Conservation (phyloP, 2,329 filamentous ascomycete species). For the Keithomyces neogunnii region DNA sequence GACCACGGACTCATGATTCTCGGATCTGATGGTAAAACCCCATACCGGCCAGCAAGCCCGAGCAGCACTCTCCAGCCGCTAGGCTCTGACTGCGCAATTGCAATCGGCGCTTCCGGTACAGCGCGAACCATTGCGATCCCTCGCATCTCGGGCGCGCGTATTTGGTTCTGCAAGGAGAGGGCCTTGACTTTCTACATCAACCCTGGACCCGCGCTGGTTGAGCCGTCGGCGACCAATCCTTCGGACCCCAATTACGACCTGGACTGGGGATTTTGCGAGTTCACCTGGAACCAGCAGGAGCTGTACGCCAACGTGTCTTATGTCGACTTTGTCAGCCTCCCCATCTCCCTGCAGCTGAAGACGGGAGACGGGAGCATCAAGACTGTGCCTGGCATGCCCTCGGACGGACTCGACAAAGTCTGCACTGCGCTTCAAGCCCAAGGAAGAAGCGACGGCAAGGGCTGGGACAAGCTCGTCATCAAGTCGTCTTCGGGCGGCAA, state of each 20-base stretch:
- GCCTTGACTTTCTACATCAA: constrained; percentile 63
- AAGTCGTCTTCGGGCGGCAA: constrained; percentile 26
- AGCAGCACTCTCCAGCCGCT: constrained; percentile 40
- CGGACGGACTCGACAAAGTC: constrained; percentile 36
- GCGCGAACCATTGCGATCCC: constrained; percentile 57
- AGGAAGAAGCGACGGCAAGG: constrained; percentile 34
- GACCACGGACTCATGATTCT: constrained; percentile 54
- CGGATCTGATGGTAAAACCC: constrained; percentile 54
- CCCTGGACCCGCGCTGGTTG: constrained; percentile 62
- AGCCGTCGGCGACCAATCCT: constrained; percentile 63
- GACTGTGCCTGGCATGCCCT: constrained; percentile 39
- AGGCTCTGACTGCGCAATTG: constrained; percentile 51
- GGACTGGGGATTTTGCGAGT: constrained; percentile 61
- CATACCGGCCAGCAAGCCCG: constrained; percentile 57
- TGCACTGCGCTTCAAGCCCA: constrained; percentile 37
- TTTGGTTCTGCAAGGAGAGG: constrained; percentile 59
- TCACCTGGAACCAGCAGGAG: constrained; percentile 53
- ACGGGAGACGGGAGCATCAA: constrained; percentile 35
- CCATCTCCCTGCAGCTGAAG: constrained; percentile 48
- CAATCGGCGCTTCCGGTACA: constrained; percentile 51
- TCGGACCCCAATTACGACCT: constrained; percentile 53
- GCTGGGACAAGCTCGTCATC: constrained; percentile 45
- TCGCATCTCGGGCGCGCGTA: constrained; percentile 59
- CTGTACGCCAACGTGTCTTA: constrained; percentile 63
- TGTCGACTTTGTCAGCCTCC: constrained; percentile 66